These are phyloP conservation scores for Fusarium secorum DNA, from an alignment of 2,329 filamentous ascomycete species.

Conservation along the genomic window DNA sequence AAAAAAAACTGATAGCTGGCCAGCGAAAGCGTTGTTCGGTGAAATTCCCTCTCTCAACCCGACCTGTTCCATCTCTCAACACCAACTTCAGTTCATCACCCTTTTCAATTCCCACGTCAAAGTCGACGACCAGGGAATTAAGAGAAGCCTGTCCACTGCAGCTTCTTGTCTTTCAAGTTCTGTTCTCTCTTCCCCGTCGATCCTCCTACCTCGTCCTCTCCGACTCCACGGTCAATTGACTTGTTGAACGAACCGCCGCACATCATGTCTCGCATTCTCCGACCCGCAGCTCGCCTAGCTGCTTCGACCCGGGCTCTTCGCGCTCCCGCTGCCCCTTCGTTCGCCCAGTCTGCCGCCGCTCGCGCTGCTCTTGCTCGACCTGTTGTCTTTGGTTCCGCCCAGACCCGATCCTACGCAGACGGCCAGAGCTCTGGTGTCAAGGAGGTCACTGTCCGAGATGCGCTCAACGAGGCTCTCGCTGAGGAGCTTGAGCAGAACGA, in stretches of 20 bases:
- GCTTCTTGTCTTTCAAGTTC: conserved; percentile 31
- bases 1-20: conserved; percentile 44
- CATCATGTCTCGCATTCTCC: conserved; percentile 61
- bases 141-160: conserved; percentile 36
- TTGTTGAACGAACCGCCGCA: conserved; percentile 22
- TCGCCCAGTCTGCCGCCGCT: conserved; percentile 50
- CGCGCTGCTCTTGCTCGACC: conserved; percentile 50
- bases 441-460: conserved; percentile 96
- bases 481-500: conserved; percentile 95
- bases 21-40: conserved; percentile 40
- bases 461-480: conserved; percentile 95
- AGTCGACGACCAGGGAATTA: conserved; percentile 40
- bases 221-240: conserved; percentile 38
- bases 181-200: conserved; percentile 18
- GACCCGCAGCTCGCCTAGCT: conserved; percentile 59
- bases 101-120: conserved; percentile 39
- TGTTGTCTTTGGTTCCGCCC: conserved; percentile 51
- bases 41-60: conserved; percentile 46
- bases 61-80: conserved; percentile 40
- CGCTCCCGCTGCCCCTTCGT: conserved; percentile 47
- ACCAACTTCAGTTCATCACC: conserved; percentile 38
- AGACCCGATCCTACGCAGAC: conserved; percentile 65
- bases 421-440: conserved; percentile 67
- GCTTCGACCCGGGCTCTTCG: conserved; percentile 52
- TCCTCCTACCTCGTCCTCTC: conserved; percentile 14